phyloP scores from a whole-genome alignment of 176 grass and related monocot species.

The Puccinellia tenuiflora region DNA sequence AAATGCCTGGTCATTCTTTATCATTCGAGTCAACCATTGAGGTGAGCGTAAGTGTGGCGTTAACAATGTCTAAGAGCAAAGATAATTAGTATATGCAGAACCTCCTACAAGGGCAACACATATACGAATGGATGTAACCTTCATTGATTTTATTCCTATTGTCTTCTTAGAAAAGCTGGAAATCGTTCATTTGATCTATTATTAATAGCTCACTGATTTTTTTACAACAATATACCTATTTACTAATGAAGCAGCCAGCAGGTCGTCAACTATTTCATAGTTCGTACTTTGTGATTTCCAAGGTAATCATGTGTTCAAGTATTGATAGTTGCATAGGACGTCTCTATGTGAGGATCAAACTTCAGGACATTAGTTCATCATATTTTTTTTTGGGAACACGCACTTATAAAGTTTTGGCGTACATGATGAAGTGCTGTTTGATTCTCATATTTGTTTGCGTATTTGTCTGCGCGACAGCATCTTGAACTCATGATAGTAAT shows the following conservation, averaged over 20 bases:
- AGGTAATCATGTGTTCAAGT: background rate
- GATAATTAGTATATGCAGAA: background rate
- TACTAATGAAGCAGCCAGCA: background rate
- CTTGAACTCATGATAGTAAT: background rate
- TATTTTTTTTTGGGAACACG: too few relatives aligned
- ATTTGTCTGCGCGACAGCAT: background rate
- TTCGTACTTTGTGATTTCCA: background rate
- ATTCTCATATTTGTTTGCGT: background rate
- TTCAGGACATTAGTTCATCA: background rate
- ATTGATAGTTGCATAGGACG: background rate
- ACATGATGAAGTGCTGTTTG: background rate
- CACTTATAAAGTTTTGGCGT: too few relatives aligned
- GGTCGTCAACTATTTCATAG: background rate
- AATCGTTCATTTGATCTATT: background rate
- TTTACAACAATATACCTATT: background rate
- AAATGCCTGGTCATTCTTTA: constrained; percentile 32
- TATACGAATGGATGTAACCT: too few relatives aligned
- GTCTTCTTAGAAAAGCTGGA: background rate
- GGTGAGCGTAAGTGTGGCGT: background rate
- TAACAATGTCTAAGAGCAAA: background rate
- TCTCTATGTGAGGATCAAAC: background rate
- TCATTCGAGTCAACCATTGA: constrained; percentile 19
- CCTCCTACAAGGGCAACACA: background rate
- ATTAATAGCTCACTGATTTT: background rate
- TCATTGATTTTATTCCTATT: background rate